These are phyloP conservation scores for Citrus reticulata DNA, from an alignment of 345 rosid genomes.

Conservation along the genomic window DNA sequence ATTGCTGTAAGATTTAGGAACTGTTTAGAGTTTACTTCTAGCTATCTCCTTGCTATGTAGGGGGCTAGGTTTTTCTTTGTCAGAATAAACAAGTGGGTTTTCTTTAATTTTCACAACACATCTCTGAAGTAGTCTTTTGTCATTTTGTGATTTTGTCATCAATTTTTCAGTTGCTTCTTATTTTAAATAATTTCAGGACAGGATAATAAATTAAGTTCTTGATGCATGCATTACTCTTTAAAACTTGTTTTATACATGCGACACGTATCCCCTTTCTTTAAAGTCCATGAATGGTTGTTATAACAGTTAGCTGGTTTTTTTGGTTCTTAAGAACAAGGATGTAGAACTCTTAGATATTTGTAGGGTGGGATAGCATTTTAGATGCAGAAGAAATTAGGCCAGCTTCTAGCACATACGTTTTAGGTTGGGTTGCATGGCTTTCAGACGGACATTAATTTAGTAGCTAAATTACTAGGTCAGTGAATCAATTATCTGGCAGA, in stretches of 20 bases:
- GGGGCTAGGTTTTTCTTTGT: not conserved
- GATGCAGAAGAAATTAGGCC: not conserved
- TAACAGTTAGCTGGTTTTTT: not conserved
- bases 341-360: not conserved
- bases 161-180: not conserved
- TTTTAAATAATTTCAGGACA: not conserved
- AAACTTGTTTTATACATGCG: not conserved
- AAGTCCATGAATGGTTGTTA: not conserved
- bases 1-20: not conserved
- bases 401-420: not conserved
- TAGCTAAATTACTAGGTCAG: not conserved
- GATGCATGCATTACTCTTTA: not conserved
- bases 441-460: not conserved
- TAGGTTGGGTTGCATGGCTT: not conserved
- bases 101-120: not conserved
- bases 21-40: not conserved
- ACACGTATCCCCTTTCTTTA: not conserved
- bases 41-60: not conserved
- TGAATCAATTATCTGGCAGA: not conserved
- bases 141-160: not conserved
- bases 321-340: not conserved
- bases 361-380: not conserved
- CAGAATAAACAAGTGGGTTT: not conserved
- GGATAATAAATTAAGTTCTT: not conserved
- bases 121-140: not conserved